These are phyloP conservation scores for Solanum chacoense DNA, from an alignment of 305 asterid species.

Conservation along the genomic window DNA sequence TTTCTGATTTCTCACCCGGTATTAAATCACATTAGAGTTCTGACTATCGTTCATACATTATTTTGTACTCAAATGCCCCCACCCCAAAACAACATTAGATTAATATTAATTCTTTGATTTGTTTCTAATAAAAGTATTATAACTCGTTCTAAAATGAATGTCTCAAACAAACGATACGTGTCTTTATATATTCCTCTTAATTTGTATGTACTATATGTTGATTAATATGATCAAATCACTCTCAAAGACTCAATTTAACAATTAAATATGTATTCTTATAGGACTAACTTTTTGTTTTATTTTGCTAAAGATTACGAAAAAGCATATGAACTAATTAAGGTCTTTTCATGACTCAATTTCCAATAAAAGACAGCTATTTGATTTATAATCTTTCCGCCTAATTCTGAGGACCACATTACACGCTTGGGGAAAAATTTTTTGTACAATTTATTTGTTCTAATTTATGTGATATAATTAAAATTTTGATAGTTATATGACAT, in stretches of 20 bases:
- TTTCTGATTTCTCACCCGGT: not conserved
- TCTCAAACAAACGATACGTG: not conserved
- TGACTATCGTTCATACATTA: no score
- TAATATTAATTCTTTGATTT: not conserved
- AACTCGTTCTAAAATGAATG: not conserved
- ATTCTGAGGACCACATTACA: not conserved
- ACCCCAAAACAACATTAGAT: not conserved
- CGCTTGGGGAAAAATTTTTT: not conserved
- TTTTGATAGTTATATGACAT: not conserved
- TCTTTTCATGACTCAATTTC: not conserved
- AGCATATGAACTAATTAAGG: not conserved
- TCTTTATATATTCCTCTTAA: not conserved
- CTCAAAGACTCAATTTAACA: not conserved
- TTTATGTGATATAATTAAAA: no score
- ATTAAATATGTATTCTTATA: not conserved
- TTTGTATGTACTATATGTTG: not conserved
- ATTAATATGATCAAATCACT: not conserved
- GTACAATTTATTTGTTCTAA: no score
- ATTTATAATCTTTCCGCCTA: not conserved
- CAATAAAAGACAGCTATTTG: not conserved
- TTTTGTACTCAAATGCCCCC: not conserved
- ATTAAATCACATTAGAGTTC: not conserved
- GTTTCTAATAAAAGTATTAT: no score
- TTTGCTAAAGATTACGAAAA: not conserved
- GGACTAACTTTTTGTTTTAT: not conserved